Percentiles rank a stretch among this genome's conserved stretches.
Evolutionary conservation across 805 yeast genomes (phyloP).

Genomic region (Candida germanica): DNA sequence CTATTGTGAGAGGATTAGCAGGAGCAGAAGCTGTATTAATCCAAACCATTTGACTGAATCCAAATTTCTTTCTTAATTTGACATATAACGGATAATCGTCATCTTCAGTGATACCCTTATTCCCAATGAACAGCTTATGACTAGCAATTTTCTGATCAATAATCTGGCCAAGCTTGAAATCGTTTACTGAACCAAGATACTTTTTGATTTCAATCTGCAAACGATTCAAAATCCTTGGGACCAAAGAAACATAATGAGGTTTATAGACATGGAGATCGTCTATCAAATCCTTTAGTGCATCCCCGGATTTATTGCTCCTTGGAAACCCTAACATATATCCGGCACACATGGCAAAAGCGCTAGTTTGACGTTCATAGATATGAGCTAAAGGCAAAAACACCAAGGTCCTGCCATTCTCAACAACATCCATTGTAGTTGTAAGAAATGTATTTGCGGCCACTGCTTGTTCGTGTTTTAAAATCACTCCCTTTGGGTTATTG

Average conservation of each 20-base stretch:
- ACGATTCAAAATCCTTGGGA: constrained; percentile 62
- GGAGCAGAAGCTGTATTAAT: constrained; percentile 61
- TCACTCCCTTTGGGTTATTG: constrained; percentile 70
- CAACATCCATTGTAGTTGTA: constrained; percentile 20
- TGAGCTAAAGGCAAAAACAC: constrained; percentile 57
- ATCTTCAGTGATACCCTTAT: constrained; percentile 25
- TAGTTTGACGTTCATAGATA: constrained; percentile 48
- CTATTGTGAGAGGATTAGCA: constrained; percentile 54
- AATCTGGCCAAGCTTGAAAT: constrained; percentile 24
- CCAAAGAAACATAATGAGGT: constrained; percentile 53
- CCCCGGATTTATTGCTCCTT: constrained; percentile 11
- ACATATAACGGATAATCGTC: constrained; percentile 26
- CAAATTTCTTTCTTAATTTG: constrained; percentile 19
- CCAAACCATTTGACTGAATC: constrained; percentile 25
- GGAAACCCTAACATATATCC: constrained; percentile 57
- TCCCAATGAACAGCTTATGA: constrained; percentile 47
- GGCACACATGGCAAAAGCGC: constrained; percentile 40
- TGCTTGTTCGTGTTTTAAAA: constrained; percentile 47
- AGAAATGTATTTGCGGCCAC: constrained; percentile 44
- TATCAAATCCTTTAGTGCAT: constrained; percentile 44
- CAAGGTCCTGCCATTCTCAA: constrained; percentile 19
- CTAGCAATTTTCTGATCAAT: constrained; percentile 24
- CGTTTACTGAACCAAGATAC: constrained; percentile 1
- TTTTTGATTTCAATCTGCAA: constrained; percentile 57
- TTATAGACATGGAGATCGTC: constrained; percentile 54